Base-by-base conservation (phyloP, 768 basidiomycete genomes). In the Leucosporidium scottii region DNA sequence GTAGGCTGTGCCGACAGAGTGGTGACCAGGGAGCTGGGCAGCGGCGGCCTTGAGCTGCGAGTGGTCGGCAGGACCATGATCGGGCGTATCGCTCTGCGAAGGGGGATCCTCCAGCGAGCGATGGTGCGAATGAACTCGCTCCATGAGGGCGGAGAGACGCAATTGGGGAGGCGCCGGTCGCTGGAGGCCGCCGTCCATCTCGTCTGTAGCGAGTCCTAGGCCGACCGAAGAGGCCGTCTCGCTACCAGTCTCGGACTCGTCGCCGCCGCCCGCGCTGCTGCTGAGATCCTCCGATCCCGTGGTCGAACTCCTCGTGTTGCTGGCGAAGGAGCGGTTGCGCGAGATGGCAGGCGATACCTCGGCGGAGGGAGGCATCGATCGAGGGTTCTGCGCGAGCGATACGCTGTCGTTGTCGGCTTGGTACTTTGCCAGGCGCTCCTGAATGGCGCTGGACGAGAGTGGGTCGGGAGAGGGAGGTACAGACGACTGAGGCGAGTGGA, bases 71-170 rank as follows among this genome's bases (percentile, higher is more conserved):
- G 66, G 66, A 23, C 68, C 66, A 7, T 50, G 23, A 54, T 68
- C 67, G n/a, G 68, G 66, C 13, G 61, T 53, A n/a, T 54, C 49
- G 2, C 44, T 59, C 25, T 58, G 34, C 31, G 3, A 7, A 34
- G 23, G 21, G 36, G 64, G 61, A 8, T 60, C 25, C 51, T 73
- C 66, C 55, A 70, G 55, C 53, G 66, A 67, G 53, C 48, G 68
- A 64, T 73, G 68, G 68, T 68, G 68, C 28, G 68, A 68, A 47
- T 54, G n/a, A 31, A 70, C 72, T 47, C 68, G 69, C 28, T 62
- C 51, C 64, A 73, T 70, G 51, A 57, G 61, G 59, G 65, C 58
- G 12, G 61, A 63, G 20, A 53, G 44, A 3, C 20, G 27, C 34
- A 70, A 36, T 25, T 44, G 57, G 27, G 64, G 58, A 27, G 59